A percentile compares a stretch with the other conserved stretches of the same genome.
phyloP scores from a whole-genome alignment of 345 rosid species.

The Carallia pectinifolia region DNA sequence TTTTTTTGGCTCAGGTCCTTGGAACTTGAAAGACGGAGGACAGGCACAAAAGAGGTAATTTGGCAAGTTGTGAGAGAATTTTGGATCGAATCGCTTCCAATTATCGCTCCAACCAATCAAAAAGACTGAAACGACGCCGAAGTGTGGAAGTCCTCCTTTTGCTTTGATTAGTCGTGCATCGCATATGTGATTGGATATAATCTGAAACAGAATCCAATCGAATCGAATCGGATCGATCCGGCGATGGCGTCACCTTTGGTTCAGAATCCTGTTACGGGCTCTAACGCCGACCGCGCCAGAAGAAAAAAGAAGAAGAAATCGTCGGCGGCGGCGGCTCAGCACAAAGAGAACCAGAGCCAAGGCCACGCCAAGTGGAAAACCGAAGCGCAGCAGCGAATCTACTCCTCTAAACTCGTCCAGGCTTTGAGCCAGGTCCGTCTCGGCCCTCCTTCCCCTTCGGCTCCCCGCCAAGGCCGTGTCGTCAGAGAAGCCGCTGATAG shows the following conservation, averaged over 20 bases:
- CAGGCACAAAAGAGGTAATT: background rate
- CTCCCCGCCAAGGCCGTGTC: conserved; percentile 56
- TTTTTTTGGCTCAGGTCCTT: background rate
- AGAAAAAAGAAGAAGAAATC: conserved; percentile 70
- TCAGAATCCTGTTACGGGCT: conserved; percentile 37
- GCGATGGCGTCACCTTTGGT: conserved; percentile 31
- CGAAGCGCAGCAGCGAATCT: conserved; percentile 71
- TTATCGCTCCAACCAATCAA: too few species aligned
- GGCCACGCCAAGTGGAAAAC: conserved; percentile 67
- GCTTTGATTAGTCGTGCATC: background rate
- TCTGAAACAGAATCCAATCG: background rate
- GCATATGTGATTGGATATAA: too few species aligned
- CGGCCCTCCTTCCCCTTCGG: conserved; percentile 32
- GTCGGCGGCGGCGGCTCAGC: background rate
- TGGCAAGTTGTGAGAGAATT: background rate
- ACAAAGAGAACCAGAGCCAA: conserved; percentile 26
- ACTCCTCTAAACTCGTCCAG: conserved; percentile 70
- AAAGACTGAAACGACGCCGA: background rate
- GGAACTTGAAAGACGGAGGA: background rate
- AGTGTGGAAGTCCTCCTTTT: background rate
- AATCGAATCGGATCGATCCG: conserved; percentile 10
- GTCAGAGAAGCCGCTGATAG: conserved; percentile 84
- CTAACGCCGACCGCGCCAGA: conserved; percentile 46
- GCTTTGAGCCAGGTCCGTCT: conserved; percentile 57
- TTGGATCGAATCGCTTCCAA: background rate